These are phyloP conservation scores for Lasiosphaeria hispida DNA, from an alignment of 495 filamentous ascomycete genomes.

Conservation along the genomic window DNA sequence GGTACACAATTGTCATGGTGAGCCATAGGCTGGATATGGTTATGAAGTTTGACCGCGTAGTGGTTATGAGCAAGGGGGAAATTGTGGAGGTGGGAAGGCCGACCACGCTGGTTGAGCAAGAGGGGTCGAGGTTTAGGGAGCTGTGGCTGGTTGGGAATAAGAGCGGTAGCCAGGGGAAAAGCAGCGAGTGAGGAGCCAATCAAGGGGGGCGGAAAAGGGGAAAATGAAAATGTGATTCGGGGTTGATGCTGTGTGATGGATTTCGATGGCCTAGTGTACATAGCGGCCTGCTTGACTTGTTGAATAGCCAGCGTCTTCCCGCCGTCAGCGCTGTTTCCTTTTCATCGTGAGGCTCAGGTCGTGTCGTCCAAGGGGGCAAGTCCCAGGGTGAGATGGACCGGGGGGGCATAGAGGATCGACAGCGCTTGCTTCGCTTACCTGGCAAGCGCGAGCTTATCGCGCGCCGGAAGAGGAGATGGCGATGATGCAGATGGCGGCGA, in stretches of 20 bases:
- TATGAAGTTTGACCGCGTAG: slow-evolving; percentile 46
- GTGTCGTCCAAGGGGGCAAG: no score
- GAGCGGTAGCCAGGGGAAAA: background rate
- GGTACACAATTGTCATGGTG: slow-evolving; percentile 48
- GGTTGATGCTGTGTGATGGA: no score
- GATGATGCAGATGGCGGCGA: slow-evolving; percentile 10
- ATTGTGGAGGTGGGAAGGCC: slow-evolving; percentile 45
- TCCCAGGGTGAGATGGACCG: background rate
- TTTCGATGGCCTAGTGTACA: no score
- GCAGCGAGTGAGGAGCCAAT: no score
- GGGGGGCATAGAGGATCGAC: background rate
- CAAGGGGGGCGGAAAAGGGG: no score
- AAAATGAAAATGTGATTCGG: no score
- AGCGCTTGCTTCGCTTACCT: background rate
- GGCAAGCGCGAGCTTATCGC: background rate
- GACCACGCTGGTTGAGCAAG: slow-evolving; percentile 23
- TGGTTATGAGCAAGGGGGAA: slow-evolving; percentile 43
- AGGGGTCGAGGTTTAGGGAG: slow-evolving; percentile 38
- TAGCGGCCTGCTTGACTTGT: no score
- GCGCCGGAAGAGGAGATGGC: background rate
- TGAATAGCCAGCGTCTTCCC: no score
- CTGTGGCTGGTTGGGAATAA: slow-evolving; percentile 28
- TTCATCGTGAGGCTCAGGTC: no score
- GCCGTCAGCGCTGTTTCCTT: no score
- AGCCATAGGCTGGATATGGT: slow-evolving; percentile 48